Evolutionary conservation across 305 asterid species (phyloP).

Genomic region (Lippia alba): DNA sequence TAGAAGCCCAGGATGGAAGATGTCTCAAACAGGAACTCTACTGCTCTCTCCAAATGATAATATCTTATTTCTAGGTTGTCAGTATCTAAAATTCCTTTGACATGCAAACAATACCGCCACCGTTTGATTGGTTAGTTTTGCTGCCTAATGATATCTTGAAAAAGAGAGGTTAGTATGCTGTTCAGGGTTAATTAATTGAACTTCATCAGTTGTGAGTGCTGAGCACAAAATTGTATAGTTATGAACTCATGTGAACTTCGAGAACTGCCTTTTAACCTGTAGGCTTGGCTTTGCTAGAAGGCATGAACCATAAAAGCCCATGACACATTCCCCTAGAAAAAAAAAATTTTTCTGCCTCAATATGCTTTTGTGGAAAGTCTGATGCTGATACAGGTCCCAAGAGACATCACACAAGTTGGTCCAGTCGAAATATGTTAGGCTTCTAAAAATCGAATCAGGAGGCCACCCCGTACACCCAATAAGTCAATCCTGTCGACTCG

Average conservation of each 20-base stretch:
- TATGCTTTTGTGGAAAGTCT: not conserved
- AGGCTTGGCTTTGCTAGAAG: conserved; percentile 6
- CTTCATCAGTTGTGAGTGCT: conserved; percentile 10
- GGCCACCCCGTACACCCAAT: not conserved
- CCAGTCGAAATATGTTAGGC: not conserved
- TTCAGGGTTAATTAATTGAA: not conserved
- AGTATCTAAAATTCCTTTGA: conserved; percentile 12
- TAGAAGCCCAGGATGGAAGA: not conserved
- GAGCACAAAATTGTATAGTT: conserved; percentile 2
- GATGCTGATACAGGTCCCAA: not conserved
- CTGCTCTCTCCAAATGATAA: not conserved
- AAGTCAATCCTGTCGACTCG: not conserved
- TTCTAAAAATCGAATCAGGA: not conserved
- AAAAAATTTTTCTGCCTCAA: not conserved
- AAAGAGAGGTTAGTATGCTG: not conserved
- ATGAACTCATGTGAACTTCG: not conserved
- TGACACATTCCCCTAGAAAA: not conserved
- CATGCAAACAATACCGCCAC: not conserved
- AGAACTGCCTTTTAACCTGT: not conserved
- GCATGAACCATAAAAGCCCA: not conserved
- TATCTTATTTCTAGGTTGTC: conserved; percentile 3
- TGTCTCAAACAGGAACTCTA: not conserved
- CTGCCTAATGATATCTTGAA: not conserved
- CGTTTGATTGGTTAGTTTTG: not conserved
- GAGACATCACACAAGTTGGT: not conserved